Percentiles rank a stretch among this genome's conserved stretches.
Conservation (phyloP, 2,329 filamentous ascomycete species). For the Penicillium sp. region DNA sequence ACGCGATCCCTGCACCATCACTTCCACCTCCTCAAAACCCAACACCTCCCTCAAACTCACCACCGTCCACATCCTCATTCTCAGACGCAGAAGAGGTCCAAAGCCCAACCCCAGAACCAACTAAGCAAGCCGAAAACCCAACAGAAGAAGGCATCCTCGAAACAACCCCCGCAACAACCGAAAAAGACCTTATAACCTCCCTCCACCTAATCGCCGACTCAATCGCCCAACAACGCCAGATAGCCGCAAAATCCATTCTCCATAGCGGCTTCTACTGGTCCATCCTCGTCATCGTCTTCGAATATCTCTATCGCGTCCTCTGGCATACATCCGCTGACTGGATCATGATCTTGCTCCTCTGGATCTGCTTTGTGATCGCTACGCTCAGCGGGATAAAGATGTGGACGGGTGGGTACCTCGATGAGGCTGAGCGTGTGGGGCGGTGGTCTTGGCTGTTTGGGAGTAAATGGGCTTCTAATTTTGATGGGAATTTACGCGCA, state of each 20-base stretch:
- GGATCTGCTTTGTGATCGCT: constrained; percentile 63
- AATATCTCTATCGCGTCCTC: constrained; percentile 42
- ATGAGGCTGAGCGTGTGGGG: constrained; percentile 59
- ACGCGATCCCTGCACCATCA: not conserved
- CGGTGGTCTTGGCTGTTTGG: constrained; percentile 63
- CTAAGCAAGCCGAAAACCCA: not conserved
- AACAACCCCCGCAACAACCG: constrained; percentile 11
- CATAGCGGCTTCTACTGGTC: constrained; percentile 57
- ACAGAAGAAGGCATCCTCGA: not conserved
- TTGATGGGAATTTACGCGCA: not conserved
- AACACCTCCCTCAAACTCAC: not conserved
- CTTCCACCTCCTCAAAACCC: not conserved
- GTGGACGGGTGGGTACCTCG: constrained; percentile 62
- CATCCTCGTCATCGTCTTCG: constrained; percentile 38
- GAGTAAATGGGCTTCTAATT: not conserved
- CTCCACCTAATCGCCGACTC: constrained; percentile 77
- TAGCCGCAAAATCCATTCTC: constrained; percentile 63
- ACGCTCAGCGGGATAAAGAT: constrained; percentile 64
- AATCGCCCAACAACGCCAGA: constrained; percentile 77
- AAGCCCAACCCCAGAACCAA: not conserved
- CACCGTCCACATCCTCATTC: not conserved
- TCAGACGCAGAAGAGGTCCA: not conserved
- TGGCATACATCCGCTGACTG: constrained; percentile 31
- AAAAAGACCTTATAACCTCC: constrained; percentile 65
- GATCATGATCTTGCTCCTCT: constrained; percentile 13